A percentile compares a stretch with the other conserved stretches of the same genome.
These are phyloP conservation scores for Pleurozium schreberi DNA, from an alignment of 225 moss, liverwort and hornwort species.

Conservation along the genomic window DNA sequence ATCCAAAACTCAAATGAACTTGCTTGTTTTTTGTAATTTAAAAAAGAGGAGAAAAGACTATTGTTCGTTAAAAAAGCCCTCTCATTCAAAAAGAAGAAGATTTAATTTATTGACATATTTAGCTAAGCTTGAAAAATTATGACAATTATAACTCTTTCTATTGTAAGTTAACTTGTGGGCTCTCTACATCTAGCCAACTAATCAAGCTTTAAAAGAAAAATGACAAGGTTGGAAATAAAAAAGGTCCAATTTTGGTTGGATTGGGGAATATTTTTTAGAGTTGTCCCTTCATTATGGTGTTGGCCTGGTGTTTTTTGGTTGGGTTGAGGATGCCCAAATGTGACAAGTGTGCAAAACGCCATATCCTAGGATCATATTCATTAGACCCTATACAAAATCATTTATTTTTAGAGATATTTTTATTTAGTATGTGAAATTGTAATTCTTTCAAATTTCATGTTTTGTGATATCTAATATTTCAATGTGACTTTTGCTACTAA, in stretches of 20 bases:
- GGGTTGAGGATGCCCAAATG: neutral
- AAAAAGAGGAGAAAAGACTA: no score
- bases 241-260: neutral
- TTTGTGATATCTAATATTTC: no score
- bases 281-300: neutral
- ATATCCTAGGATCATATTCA: no score
- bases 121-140: neutral
- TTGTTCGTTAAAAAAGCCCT: no score
- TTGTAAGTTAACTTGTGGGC: rapidly evolving
- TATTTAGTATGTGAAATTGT: no score
- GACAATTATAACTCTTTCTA: neutral
- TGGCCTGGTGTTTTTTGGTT: rapidly evolving
- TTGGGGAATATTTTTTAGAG: neutral
- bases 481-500: no score
- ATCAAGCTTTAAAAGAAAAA: rapidly evolving
- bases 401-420: no score
- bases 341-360: no score
- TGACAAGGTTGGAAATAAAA: rapidly evolving
- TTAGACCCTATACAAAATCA: no score
- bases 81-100: no score
- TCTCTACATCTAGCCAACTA: rapidly evolving
- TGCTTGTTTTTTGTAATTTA: no score
- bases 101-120: rapidly evolving
- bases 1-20: neutral
- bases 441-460: no score